phyloP scores from a whole-genome alignment of 176 grass and related monocot genomes.

The Avena sativa region DNA sequence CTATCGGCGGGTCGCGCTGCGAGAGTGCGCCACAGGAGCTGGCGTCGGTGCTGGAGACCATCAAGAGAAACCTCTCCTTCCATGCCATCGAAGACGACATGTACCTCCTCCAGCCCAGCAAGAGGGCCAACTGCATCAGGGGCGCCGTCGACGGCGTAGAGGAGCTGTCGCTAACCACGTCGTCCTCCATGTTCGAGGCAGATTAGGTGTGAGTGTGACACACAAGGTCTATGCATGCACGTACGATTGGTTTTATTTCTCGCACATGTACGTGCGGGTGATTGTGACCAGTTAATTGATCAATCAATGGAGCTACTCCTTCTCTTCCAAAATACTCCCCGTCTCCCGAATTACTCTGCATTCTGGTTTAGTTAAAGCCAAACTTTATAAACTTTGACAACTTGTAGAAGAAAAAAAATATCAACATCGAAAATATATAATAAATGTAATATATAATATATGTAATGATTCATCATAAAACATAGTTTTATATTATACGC shows the following conservation, averaged over 20 bases:
- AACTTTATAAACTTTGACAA: too few relatives aligned
- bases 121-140: constrained; percentile 12
- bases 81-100: constrained; percentile 50
- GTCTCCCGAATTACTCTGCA: too few relatives aligned
- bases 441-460: too few relatives aligned
- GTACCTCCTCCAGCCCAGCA: constrained; percentile 34
- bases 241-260: background rate
- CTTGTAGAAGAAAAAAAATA: too few relatives aligned
- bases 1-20: background rate
- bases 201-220: background rate
- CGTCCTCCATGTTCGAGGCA: constrained; percentile 8
- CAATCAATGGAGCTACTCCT: background rate
- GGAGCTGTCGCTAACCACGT: constrained; percentile 13
- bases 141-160: background rate
- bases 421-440: too few relatives aligned
- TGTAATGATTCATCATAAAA: too few relatives aligned
- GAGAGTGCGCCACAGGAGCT: constrained; percentile 10
- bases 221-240: background rate
- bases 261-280: background rate
- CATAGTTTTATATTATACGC: too few relatives aligned
- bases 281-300: background rate
- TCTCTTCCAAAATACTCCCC: too few relatives aligned
- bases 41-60: constrained; percentile 50
- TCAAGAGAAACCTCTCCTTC: constrained; percentile 57
- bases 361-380: too few relatives aligned